These are phyloP conservation scores for Proliferodiscus dingleyae DNA, from an alignment of 2,329 filamentous ascomycete species.

Conservation along the genomic window DNA sequence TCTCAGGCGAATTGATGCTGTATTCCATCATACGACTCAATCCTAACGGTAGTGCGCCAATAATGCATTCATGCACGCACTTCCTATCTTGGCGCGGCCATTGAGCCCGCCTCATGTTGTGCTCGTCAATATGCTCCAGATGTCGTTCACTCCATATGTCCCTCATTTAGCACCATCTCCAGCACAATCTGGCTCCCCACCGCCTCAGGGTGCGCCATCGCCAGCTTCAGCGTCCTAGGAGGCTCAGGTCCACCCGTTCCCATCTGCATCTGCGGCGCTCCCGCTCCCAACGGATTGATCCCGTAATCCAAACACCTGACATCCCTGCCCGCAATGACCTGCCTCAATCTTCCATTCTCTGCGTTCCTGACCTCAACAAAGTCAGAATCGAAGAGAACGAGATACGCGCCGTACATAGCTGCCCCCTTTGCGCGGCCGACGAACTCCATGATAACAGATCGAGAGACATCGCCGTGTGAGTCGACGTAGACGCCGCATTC, in stretches of 20 bases:
- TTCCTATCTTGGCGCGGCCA: no score
- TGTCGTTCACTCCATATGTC: slow-evolving; percentile 45
- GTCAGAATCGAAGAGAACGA: slow-evolving; percentile 90
- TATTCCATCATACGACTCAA: no score
- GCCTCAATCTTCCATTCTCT: slow-evolving; percentile 86
- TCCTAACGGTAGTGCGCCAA: no score
- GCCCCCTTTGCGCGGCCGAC: slow-evolving; percentile 86
- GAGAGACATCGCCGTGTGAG: slow-evolving; percentile 92
- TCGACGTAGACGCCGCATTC: slow-evolving; percentile 97
- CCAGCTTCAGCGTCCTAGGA: slow-evolving; percentile 83
- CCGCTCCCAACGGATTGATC: slow-evolving; percentile 49
- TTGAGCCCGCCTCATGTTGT: neutral
- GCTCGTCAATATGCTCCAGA: neutral
- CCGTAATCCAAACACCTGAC: slow-evolving; percentile 89
- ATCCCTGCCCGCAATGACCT: slow-evolving; percentile 89
- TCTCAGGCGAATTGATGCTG: no score
- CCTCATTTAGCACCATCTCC: slow-evolving; percentile 89
- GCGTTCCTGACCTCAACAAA: slow-evolving; percentile 97
- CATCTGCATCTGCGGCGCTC: slow-evolving; percentile 35
- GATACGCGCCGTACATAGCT: slow-evolving; percentile 85
- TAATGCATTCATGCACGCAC: no score
- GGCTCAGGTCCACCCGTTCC: no score
- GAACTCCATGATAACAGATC: slow-evolving; percentile 96
- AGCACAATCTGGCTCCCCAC: slow-evolving; percentile 82
- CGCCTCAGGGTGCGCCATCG: slow-evolving; percentile 88